phyloP scores from a whole-genome alignment of 2,329 filamentous ascomycete species.

The Scytalidium lignicola region DNA sequence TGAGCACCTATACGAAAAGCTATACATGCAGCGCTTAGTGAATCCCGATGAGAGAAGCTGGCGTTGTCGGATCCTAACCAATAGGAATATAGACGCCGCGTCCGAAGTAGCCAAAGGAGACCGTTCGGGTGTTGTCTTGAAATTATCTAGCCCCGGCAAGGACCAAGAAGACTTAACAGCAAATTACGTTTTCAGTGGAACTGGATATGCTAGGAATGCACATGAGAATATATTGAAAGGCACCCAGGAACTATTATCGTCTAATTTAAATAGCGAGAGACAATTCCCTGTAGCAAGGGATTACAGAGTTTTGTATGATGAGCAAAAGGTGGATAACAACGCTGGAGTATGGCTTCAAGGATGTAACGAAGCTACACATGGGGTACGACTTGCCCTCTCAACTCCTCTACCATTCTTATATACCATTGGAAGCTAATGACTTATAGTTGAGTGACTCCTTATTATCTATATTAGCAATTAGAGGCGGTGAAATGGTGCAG shows the following conservation, averaged over 20 bases:
- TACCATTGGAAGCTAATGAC: background rate
- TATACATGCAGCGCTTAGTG: slow-evolving; percentile 79
- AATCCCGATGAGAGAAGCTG: slow-evolving; percentile 65
- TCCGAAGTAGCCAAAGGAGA: slow-evolving; percentile 3
- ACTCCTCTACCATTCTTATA: background rate
- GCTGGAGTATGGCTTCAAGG: slow-evolving; percentile 90
- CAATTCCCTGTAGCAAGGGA: slow-evolving; percentile 68
- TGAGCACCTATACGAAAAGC: slow-evolving; percentile 78
- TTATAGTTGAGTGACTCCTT: slow-evolving; percentile 71
- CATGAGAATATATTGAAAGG: slow-evolving; percentile 72
- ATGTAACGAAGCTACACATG: slow-evolving; percentile 88
- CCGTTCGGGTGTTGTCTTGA: slow-evolving; percentile 17
- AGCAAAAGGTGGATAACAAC: slow-evolving; percentile 56
- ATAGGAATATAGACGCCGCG: slow-evolving; percentile 50
- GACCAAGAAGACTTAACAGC: slow-evolving; percentile 52
- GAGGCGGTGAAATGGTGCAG: slow-evolving; percentile 72
- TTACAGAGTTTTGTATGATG: slow-evolving; percentile 70
- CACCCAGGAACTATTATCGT: slow-evolving; percentile 61
- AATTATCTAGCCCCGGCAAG: slow-evolving; percentile 25
- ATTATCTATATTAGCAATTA: slow-evolving; percentile 69
- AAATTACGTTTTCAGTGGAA: slow-evolving; percentile 79
- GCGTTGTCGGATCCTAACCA: slow-evolving; percentile 75
- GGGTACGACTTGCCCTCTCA: slow-evolving; percentile 53
- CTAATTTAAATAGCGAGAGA: slow-evolving; percentile 22
- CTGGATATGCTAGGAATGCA: slow-evolving; percentile 74